Conservation (phyloP, 768 basidiomycete genomes). For the Suillus subluteus region DNA sequence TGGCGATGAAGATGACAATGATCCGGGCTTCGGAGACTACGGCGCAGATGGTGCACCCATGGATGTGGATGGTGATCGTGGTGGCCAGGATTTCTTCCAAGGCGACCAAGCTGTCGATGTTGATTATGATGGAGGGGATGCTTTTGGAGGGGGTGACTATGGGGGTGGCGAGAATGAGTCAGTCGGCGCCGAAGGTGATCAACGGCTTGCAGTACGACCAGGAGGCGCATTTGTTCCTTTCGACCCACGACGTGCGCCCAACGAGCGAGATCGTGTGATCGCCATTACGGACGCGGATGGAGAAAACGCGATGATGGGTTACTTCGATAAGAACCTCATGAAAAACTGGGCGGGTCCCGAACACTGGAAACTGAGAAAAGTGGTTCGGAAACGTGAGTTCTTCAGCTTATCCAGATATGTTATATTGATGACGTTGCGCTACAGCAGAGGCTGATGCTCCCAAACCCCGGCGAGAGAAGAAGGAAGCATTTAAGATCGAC, state of each 20-base stretch:
- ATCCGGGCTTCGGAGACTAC: slow-evolving; percentile 23
- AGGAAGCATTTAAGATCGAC: slow-evolving; percentile 83
- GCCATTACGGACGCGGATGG: slow-evolving; percentile 77
- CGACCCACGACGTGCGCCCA: slow-evolving; percentile 79
- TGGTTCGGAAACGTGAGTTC: slow-evolving; percentile 73
- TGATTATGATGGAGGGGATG: slow-evolving; percentile 44
- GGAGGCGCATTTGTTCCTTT: slow-evolving; percentile 70
- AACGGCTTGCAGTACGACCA: slow-evolving; percentile 39
- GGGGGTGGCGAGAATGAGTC: slow-evolving; percentile 45
- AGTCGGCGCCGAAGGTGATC: slow-evolving; percentile 45
- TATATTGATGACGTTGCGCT: slow-evolving; percentile 31
- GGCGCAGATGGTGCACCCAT: slow-evolving; percentile 33
- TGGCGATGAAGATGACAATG: slow-evolving; percentile 37
- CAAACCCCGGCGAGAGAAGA: slow-evolving; percentile 68
- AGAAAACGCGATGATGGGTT: slow-evolving; percentile 69
- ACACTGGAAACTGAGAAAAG: slow-evolving; percentile 93
- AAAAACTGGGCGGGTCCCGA: slow-evolving; percentile 99
- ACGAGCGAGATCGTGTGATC: slow-evolving; percentile 81
- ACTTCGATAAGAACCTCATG: slow-evolving; percentile 84
- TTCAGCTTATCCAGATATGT: slow-evolving; percentile 2
- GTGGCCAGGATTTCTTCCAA: slow-evolving; percentile 66
- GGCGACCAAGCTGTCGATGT: slow-evolving; percentile 61
- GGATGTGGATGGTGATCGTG: slow-evolving; percentile 41
- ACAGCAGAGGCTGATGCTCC: slow-evolving; percentile 50
- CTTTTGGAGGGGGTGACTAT: slow-evolving; percentile 48